phyloP scores from a whole-genome alignment of 2,329 filamentous ascomycete genomes.

The Xylaria sp. region DNA sequence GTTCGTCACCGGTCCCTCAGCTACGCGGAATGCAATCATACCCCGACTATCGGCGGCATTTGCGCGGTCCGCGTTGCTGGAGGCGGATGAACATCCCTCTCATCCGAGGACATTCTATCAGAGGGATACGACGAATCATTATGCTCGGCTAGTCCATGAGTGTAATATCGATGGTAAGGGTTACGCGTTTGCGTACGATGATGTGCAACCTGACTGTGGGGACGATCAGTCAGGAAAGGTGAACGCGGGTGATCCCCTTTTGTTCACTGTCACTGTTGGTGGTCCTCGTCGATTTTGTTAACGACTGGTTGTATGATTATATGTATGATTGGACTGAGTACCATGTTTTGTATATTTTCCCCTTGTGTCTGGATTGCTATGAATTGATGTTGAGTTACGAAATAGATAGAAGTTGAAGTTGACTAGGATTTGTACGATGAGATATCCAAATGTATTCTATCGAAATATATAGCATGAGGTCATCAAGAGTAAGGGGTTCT shows the following conservation, averaged over 20 bases:
- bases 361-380: not conserved
- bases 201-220: slow-evolving; percentile 48
- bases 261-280: slow-evolving; percentile 48
- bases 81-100: slow-evolving; percentile 38
- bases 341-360: not conserved
- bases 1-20: slow-evolving; percentile 43
- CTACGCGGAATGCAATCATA: slow-evolving; percentile 39
- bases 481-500: too few relatives aligned
- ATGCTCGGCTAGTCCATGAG: slow-evolving; percentile 51
- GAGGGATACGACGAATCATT: slow-evolving; percentile 50
- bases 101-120: slow-evolving; percentile 35
- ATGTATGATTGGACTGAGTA: not conserved
- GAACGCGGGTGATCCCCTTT: slow-evolving; percentile 44
- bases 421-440: not conserved
- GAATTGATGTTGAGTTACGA: not conserved
- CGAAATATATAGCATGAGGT: too few relatives aligned
- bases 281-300: slow-evolving; percentile 27
- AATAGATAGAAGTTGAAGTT: too few relatives aligned
- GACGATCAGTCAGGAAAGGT: slow-evolving; percentile 52
- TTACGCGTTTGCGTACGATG: slow-evolving; percentile 58
- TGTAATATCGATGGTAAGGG: slow-evolving; percentile 49
- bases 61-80: slow-evolving; percentile 53
- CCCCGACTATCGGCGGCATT: slow-evolving; percentile 44
- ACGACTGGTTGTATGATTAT: not conserved
- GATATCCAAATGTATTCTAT: not conserved